Evolutionary conservation across 768 basidiomycete species (phyloP).

Genomic region (Boletellus ananas): DNA sequence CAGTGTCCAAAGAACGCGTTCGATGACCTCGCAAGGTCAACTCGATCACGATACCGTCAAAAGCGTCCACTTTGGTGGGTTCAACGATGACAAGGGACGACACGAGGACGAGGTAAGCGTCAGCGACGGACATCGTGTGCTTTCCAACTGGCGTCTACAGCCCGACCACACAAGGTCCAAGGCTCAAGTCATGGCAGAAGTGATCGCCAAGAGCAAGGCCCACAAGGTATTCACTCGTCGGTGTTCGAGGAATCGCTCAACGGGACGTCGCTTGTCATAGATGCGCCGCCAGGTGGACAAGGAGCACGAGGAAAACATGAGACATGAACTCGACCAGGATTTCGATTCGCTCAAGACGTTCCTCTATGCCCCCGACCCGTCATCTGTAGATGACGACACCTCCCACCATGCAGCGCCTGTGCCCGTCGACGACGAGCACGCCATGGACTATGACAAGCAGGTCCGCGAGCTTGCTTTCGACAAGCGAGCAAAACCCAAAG

Average conservation of each 20-base stretch:
- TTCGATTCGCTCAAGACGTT: slow-evolving; percentile 77
- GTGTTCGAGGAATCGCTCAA: neutral
- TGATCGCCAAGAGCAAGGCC: slow-evolving; percentile 95
- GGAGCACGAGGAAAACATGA: slow-evolving; percentile 79
- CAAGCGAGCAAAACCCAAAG: slow-evolving; percentile 87
- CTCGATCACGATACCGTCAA: slow-evolving; percentile 66
- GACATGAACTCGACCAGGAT: slow-evolving; percentile 85
- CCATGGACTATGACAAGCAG: slow-evolving; percentile 82
- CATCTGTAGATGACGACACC: slow-evolving; percentile 36
- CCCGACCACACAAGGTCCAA: slow-evolving; percentile 85
- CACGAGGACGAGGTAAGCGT: slow-evolving; percentile 45
- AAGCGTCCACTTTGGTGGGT: slow-evolving; percentile 81
- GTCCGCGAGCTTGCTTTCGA: slow-evolving; percentile 94
- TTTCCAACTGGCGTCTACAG: slow-evolving; percentile 36
- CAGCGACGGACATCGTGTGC: neutral
- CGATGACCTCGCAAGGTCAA: slow-evolving; percentile 44
- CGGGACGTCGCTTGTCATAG: slow-evolving; percentile 38
- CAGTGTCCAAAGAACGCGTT: neutral
- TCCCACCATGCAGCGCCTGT: neutral
- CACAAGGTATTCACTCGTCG: slow-evolving; percentile 64
- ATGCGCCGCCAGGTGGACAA: slow-evolving; percentile 83
- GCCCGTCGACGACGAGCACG: slow-evolving; percentile 18
- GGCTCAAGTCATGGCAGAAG: slow-evolving; percentile 96
- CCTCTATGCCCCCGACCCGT: slow-evolving; percentile 56
- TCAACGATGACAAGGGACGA: slow-evolving; percentile 62